A percentile compares a stretch with the other conserved stretches of the same genome.
Evolutionary conservation across 1,284 basidiomycete genomes (phyloP).

Genomic region (Stereum hirsutum): DNA sequence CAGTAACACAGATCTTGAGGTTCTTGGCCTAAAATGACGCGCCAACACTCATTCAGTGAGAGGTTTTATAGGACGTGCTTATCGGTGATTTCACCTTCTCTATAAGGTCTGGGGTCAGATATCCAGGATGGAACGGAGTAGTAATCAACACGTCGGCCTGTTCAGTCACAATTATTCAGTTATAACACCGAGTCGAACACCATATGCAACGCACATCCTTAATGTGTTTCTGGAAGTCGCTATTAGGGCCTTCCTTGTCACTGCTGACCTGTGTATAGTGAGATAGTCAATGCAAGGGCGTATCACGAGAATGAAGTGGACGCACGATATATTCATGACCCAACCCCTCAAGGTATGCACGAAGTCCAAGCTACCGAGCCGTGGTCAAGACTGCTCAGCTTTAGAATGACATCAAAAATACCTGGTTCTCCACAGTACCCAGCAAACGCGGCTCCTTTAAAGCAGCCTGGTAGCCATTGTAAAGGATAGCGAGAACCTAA

Average conservation of each 20-base stretch:
- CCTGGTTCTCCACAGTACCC: conserved; percentile 87
- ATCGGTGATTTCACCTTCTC: conserved; percentile 14
- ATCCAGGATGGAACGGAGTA: conserved; percentile 6
- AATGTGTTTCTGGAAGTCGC: conserved; percentile 84
- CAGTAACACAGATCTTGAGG: conserved; percentile 88
- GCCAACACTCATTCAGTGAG: too few species aligned
- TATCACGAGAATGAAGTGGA: conserved; percentile 4
- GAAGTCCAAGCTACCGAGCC: conserved; percentile 56
- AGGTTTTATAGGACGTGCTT: neutral
- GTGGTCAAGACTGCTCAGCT: neutral
- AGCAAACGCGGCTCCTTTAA: conserved; percentile 77
- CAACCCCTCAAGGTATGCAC: conserved; percentile 60
- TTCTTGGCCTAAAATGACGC: conserved; percentile 64
- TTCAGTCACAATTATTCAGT: neutral
- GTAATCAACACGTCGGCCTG: conserved; percentile 5
- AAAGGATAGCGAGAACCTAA: conserved; percentile 78
- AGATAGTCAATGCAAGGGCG: conserved; percentile 11
- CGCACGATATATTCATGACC: conserved; percentile 73
- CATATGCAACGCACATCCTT: conserved; percentile 49
- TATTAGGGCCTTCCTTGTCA: conserved; percentile 83
- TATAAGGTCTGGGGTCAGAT: conserved; percentile 4
- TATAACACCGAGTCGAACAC: neutral
- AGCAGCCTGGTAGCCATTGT: conserved; percentile 69
- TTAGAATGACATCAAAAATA: conserved; percentile 15
- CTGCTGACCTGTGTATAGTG: conserved; percentile 51